Base-by-base conservation (phyloP, 352 stramenopile genomes). In the Ophiocytium majus region DNA sequence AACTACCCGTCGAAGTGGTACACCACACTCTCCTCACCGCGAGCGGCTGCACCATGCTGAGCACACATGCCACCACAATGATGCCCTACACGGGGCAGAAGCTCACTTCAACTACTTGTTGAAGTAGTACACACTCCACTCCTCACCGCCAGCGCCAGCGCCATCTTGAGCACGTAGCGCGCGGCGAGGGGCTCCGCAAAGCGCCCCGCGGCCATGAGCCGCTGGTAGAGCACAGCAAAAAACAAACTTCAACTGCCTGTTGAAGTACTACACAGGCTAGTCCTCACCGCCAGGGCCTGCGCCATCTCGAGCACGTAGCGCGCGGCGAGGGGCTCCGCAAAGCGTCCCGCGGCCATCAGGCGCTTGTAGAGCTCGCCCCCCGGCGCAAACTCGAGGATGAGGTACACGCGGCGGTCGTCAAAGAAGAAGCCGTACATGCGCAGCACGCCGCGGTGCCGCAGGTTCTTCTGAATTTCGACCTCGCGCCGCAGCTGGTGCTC, bases 401-500 rank as follows among this genome's bases (percentile, higher is more conserved):
- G 91, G 90, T 99, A 99, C 83, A 99, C 97, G 66, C 97, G 92
- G 88, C 98, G 98, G 49, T 95, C 92, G 91, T 99, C 97, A 89
- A 97, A 98, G 87, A 99, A 99, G 91, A 99, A 99, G 9, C 97
- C 97, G 80, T 98, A 99, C 85, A 99, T 93, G 32, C 96, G 91
- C 50, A 99, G 89, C 76, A 99, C 99, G 85, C 99, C 98, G 81
- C 94, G 93, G 90, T 99, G 96, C 19, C 96, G 85, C 49, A 99
- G 87, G 84, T 99, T 95, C 28, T 95, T 98, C 91, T 99, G 98
- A 87, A 99, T 99, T 92, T 99, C 97, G 85, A 99, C 99, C 92
- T 99, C 98, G 10, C 97, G 93, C 1, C 97, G 94, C 33, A 99
- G 88, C 89, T 99, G 97, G 89, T 99, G 94, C 89, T 99, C 97